Percentiles rank a stretch among this genome's conserved stretches.
These are phyloP conservation scores for Botrytis fabae DNA, from an alignment of 2,329 filamentous ascomycete species.

Conservation along the genomic window DNA sequence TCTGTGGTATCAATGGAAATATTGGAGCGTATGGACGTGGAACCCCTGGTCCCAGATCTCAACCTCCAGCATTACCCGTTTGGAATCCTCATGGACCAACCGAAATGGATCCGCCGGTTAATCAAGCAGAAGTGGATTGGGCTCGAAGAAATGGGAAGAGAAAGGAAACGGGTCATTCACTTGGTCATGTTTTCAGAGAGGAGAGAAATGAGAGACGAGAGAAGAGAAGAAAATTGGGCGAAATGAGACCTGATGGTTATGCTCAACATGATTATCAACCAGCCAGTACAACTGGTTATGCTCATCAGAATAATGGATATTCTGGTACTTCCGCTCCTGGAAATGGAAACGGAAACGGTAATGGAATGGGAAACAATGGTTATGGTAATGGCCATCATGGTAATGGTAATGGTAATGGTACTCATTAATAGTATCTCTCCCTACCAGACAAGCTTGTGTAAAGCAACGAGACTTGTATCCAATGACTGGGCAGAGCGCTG, in stretches of 20 bases:
- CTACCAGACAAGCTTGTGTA: background rate
- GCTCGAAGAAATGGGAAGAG: constrained; percentile 4
- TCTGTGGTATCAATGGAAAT: constrained; percentile 77
- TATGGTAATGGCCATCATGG: background rate
- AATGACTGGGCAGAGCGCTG: background rate
- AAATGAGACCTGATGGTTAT: background rate
- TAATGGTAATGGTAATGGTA: background rate
- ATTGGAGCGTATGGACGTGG: constrained; percentile 65
- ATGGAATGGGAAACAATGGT: background rate
- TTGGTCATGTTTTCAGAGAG: constrained; percentile 18
- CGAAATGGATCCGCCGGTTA: constrained; percentile 41
- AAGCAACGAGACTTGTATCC: background rate
- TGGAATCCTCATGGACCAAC: constrained; percentile 52
- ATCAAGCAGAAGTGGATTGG: constrained; percentile 39
- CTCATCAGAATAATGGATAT: background rate
- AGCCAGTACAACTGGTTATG: background rate
- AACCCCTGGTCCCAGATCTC: constrained; percentile 60
- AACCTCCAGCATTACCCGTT: constrained; percentile 59
- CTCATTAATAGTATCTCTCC: background rate
- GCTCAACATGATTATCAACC: background rate
- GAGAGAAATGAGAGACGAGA: constrained; percentile 25
- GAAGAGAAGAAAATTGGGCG: constrained; percentile 5
- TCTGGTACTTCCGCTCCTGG: background rate
- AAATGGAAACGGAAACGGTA: background rate
- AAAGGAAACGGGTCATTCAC: constrained; percentile 18